Conservation (phyloP, 2,329 filamentous ascomycete genomes). For the Aspergillus sp. region DNA sequence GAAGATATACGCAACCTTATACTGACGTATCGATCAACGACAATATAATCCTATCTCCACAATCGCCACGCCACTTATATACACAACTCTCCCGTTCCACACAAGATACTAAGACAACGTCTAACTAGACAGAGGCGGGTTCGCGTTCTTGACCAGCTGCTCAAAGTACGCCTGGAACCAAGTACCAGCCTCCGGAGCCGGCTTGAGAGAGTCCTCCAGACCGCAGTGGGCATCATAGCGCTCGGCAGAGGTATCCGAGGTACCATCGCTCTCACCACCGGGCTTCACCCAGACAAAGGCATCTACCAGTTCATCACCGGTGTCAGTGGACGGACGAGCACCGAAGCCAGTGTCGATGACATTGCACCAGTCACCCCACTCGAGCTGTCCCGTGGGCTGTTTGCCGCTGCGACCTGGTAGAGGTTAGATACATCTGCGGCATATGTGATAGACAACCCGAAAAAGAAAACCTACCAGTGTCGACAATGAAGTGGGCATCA, state of each 20-base stretch:
- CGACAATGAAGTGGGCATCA: slow-evolving; percentile 55
- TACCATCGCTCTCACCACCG: slow-evolving; percentile 55
- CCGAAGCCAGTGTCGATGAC: slow-evolving; percentile 63
- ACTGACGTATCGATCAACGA: background rate
- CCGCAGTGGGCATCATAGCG: slow-evolving; percentile 59
- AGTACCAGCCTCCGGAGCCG: slow-evolving; percentile 66
- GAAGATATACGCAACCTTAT: too few relatives aligned
- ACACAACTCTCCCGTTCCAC: slow-evolving; percentile 1
- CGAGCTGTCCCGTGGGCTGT: slow-evolving; percentile 54
- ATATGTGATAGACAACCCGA: background rate
- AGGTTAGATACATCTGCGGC: background rate
- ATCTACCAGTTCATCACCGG: slow-evolving; percentile 58
- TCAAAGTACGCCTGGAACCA: slow-evolving; percentile 56
- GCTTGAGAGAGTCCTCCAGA: slow-evolving; percentile 53
- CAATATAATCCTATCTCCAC: background rate
- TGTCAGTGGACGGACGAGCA: slow-evolving; percentile 60
- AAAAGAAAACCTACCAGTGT: slow-evolving; percentile 42
- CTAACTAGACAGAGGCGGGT: slow-evolving; percentile 20
- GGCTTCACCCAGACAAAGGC: slow-evolving; percentile 72
- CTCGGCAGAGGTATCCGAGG: slow-evolving; percentile 46
- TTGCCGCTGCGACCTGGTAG: slow-evolving; percentile 57
- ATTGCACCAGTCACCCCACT: slow-evolving; percentile 69
- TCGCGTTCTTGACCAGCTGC: slow-evolving; percentile 27
- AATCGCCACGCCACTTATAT: slow-evolving; percentile 4
- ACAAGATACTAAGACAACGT: slow-evolving; percentile 4